Conservation (phyloP, 2,329 filamentous ascomycete genomes). For the Clarireedia paspali region DNA sequence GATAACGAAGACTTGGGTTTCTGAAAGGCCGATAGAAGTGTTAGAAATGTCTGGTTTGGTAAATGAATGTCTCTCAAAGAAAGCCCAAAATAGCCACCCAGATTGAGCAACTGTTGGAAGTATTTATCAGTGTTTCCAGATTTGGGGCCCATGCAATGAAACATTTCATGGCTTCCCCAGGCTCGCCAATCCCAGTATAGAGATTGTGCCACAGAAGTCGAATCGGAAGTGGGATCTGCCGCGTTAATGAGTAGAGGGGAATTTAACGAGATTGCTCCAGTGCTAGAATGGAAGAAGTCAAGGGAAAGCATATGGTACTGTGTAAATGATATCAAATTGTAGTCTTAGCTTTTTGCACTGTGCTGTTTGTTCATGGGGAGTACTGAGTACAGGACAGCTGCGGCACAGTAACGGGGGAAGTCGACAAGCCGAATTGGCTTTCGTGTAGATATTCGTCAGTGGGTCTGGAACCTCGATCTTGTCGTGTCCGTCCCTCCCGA, state of each 20-base stretch:
- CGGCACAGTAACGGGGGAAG: too few relatives aligned
- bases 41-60: not conserved
- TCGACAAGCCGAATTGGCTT: too few relatives aligned
- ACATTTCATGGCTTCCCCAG: not conserved
- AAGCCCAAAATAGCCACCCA: too few relatives aligned
- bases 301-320: too few relatives aligned
- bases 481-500: not conserved
- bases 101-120: not conserved
- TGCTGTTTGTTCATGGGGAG: too few relatives aligned
- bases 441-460: not conserved
- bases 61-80: not conserved
- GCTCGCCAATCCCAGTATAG: not conserved
- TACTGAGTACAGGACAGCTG: too few relatives aligned
- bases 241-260: too few relatives aligned
- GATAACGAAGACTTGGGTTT: not conserved
- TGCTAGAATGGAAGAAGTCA: too few relatives aligned
- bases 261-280: too few relatives aligned
- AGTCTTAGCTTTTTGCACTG: too few relatives aligned
- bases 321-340: too few relatives aligned
- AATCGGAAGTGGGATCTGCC: not conserved
- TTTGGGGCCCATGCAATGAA: constrained; percentile 1
- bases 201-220: not conserved
- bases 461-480: not conserved
- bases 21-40: not conserved
- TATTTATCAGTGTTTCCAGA: not conserved